Conservation (phyloP, 768 basidiomycete genomes). For the Tylopilus plumbeoviolaceoides region DNA sequence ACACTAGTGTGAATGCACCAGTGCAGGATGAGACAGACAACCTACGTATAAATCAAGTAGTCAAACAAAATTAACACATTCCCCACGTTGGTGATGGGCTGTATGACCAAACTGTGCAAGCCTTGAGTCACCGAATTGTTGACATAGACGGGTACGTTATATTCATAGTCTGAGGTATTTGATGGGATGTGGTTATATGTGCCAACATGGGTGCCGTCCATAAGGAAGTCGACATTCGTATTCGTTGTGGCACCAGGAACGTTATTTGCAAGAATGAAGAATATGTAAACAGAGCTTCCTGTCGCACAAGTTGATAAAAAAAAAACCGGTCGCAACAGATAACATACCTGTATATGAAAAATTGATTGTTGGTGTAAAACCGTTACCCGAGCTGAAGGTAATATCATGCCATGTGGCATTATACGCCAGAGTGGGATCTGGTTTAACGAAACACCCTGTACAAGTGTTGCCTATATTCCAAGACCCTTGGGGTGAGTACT, state of each 20-base stretch:
- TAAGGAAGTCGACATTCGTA: constrained; percentile 4
- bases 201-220: not conserved
- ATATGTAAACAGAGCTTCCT: constrained; percentile 18
- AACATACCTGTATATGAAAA: constrained; percentile 12
- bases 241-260: not conserved
- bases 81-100: not conserved
- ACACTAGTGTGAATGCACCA: too few relatives aligned
- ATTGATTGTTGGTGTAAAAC: not conserved
- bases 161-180: constrained; percentile 2
- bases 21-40: not conserved
- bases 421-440: constrained; percentile 1
- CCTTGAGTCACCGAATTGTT: constrained; percentile 5
- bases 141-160: constrained; percentile 14
- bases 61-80: constrained; percentile 12
- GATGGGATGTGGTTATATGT: not conserved
- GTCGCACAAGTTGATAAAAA: not conserved
- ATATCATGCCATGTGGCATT: constrained; percentile 18
- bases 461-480: constrained; percentile 14
- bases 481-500: constrained; percentile 6
- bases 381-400: not conserved
- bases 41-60: constrained; percentile 18
- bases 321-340: not conserved
- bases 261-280: constrained; percentile 15
- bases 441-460: not conserved
- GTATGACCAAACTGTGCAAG: constrained; percentile 9